These are phyloP conservation scores for Abortiporus biennis DNA, from an alignment of 1,284 basidiomycete species.

Conservation along the genomic window DNA sequence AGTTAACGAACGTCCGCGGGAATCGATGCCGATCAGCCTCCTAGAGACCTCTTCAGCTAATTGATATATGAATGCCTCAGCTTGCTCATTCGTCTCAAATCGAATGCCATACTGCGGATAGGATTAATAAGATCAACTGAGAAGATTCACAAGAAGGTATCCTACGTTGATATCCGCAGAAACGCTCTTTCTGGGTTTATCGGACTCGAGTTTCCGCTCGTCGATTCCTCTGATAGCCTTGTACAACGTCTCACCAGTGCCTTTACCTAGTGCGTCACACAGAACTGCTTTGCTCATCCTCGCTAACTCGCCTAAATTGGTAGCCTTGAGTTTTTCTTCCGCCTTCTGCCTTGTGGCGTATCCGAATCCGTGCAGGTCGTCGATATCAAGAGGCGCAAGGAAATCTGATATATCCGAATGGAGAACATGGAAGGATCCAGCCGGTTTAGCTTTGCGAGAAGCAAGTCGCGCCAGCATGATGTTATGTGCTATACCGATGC, in stretches of 20 bases:
- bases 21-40: constrained; percentile 60
- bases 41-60: constrained; percentile 75
- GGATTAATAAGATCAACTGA: constrained; percentile 13
- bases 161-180: constrained; percentile 89
- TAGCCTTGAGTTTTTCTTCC: constrained; percentile 68
- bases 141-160: constrained; percentile 15
- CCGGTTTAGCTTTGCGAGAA: constrained; percentile 88
- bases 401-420: constrained; percentile 48
- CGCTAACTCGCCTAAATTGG: constrained; percentile 63
- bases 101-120: constrained; percentile 83
- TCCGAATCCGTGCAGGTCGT: constrained; percentile 88
- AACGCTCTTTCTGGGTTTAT: constrained; percentile 82
- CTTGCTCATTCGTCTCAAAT: constrained; percentile 79
- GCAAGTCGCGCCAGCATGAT: constrained; percentile 91
- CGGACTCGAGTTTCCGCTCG: constrained; percentile 71
- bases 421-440: constrained; percentile 72
- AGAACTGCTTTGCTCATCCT: constrained; percentile 57
- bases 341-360: constrained; percentile 69
- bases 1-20: constrained; percentile 70
- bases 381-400: constrained; percentile 75
- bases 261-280: constrained; percentile 74
- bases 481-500: constrained; percentile 90
- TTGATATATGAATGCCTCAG: constrained; percentile 69
- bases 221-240: constrained; percentile 85
- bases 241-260: constrained; percentile 80